Base-by-base conservation (phyloP, 345 rosid species). In the Salix brachista region DNA sequence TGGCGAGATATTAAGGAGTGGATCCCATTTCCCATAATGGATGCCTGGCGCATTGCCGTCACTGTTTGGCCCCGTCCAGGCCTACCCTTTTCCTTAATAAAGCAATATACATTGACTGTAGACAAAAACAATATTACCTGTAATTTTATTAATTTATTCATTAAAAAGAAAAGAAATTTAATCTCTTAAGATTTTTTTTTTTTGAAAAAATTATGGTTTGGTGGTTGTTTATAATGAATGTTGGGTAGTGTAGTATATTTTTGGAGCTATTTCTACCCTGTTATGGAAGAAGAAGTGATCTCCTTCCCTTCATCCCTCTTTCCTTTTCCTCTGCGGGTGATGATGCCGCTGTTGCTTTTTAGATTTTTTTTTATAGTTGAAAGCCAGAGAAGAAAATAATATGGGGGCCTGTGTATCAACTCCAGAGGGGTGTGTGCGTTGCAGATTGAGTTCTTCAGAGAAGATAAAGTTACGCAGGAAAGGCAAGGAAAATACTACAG, bases 331-430 rank as follows among this genome's bases (percentile, higher is more conserved):
- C 32, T 18, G 21, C 30, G 32, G 6, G 21, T 46, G 54, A 14
- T 50, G 73, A 23, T 66, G 9, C 67, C 32, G 72, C 74, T 42
- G 78, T 74, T 28, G 66, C 8, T 13, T 65, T 78, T 82, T 73
- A 75, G 77, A 74, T 80, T 71, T 72, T 48, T n/a, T 36, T 21
- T 6, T 26, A 18, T 16, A 21, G 50, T 72, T 28, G 77, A 30
- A 9, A 9, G 61, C 18, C 69, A 23, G 68, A 70, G 73, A 70
- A 62, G 78, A 25, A 68, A 37, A 8, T 73, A 75, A 77, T 37
- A 94, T 94, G 98, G 98, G 98, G 74, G 84, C 86, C 61, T 94
- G 98, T 79, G 94, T 87, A 68, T 94, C 98, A 34, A 83, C 87
- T 69, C 97, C 97, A 9, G 82, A 81, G 76, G 85, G 87, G 69